Conservation (phyloP, 2,329 filamentous ascomycete genomes). For the Cladosporium sp. region DNA sequence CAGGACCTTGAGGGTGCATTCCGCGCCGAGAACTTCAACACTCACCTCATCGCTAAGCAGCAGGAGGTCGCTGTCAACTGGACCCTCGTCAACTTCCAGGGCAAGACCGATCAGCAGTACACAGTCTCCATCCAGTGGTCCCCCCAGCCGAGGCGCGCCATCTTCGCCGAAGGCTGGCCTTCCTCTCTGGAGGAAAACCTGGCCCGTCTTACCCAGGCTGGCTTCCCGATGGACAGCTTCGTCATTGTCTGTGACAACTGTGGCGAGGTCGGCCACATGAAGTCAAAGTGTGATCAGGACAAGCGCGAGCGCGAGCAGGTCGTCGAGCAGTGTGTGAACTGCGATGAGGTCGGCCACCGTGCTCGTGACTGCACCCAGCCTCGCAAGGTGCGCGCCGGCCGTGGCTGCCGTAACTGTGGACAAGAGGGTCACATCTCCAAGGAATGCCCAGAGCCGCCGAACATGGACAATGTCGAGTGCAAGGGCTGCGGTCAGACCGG, state of each 20-base stretch:
- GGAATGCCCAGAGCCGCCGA: slow-evolving; percentile 39
- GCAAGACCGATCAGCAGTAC: slow-evolving; percentile 51
- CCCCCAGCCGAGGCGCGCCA: slow-evolving; percentile 42
- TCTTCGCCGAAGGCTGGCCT: slow-evolving; percentile 47
- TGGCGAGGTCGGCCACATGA: slow-evolving; percentile 45
- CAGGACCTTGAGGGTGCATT: slow-evolving; percentile 57
- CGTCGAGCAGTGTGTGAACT: slow-evolving; percentile 46
- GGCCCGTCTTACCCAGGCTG: slow-evolving; percentile 47
- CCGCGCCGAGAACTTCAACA: slow-evolving; percentile 48
- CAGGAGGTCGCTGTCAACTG: slow-evolving; percentile 50
- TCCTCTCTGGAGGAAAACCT: slow-evolving; percentile 46
- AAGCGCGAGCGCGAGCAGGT: slow-evolving; percentile 35
- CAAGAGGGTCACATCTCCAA: slow-evolving; percentile 29
- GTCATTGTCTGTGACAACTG: slow-evolving; percentile 50
- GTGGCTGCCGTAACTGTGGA: slow-evolving; percentile 35
- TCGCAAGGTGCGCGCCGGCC: slow-evolving; percentile 40
- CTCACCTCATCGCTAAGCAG: slow-evolving; percentile 61
- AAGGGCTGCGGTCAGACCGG: slow-evolving; percentile 41
- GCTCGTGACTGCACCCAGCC: slow-evolving; percentile 57
- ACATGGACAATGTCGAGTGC: slow-evolving; percentile 31
- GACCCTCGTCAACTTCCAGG: slow-evolving; percentile 69
- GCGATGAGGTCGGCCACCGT: slow-evolving; percentile 50
- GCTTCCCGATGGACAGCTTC: slow-evolving; percentile 46
- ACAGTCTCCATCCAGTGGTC: slow-evolving; percentile 47
- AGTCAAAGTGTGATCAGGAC: slow-evolving; percentile 46